Evolutionary conservation across 768 basidiomycete genomes (phyloP), one percentile per base, ranked within the genome.

Genomic region (Mrakia frigida): DNA sequence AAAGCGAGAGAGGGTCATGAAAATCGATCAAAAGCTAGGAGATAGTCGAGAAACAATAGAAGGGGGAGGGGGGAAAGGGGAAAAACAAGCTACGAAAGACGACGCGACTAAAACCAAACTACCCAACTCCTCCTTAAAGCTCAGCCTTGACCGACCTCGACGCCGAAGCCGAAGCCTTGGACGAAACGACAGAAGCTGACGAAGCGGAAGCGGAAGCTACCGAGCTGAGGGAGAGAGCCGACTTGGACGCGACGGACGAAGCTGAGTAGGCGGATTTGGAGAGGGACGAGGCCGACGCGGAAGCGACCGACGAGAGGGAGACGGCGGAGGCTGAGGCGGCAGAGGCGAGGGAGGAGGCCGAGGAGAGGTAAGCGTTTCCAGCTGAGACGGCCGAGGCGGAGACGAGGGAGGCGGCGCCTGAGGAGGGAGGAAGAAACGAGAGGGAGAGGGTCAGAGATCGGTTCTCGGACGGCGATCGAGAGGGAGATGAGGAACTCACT

Each of bases 391-490:
- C 79, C 7, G 76, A 74, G 10, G 77, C 61, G 2, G 67, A 70
- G 33, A 79, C 79, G 31, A 41, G n/a, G 28, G 68, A 63, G 25
- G 75, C 75, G 35, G 70, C 75, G 43, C 56, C 56, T 60, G 46
- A 50, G 16, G 18, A 50, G 18, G 52, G 35, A 72, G 56, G 6
- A 39, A n/a, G 53, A 35, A 25, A 52, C 11, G 23, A n/a, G 46
- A 79, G 79, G 13, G 81, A 80, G 31, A 80, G 79, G 81, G 80
- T 81, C 4, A 79, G 78, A 67, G 82, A 82, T 21, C 33, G 82
- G 81, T 14, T 78, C n/a, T n/a, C 78, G 70, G 81, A 4, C 18
- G 2, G 11, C 1, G 21, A 43, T 11, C 2, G 52, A 5, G 52
- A 53, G 2, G 52, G 23, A 1, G 18, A 53, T 7, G 52, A 53